phyloP scores from a whole-genome alignment of 768 basidiomycete species.

The Tricholoma sp. region DNA sequence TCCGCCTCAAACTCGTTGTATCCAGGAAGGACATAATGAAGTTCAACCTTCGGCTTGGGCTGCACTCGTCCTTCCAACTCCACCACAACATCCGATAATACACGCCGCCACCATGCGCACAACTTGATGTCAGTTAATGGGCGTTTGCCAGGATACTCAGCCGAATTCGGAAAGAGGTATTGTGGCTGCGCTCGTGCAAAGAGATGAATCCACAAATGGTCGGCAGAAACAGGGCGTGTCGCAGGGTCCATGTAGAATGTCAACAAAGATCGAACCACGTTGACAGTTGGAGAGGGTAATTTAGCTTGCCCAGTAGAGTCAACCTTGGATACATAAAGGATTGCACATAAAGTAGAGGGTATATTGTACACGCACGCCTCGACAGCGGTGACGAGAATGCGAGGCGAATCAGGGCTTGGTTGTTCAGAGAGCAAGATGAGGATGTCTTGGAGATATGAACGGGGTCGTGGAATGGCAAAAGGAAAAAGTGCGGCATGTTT shows the following conservation, averaged over 20 bases:
- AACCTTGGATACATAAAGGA: constrained; percentile 91
- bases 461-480: constrained; percentile 63
- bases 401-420: constrained; percentile 38
- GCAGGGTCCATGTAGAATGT: constrained; percentile 53
- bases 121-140: constrained; percentile 74
- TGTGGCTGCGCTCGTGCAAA: constrained; percentile 89
- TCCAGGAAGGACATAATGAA: constrained; percentile 70
- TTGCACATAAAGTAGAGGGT: constrained; percentile 58
- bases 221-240: constrained; percentile 55
- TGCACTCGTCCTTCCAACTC: constrained; percentile 29
- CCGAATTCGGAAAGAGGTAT: constrained; percentile 91
- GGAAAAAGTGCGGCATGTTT: constrained; percentile 71
- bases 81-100: constrained; percentile 52
- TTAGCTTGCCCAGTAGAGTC: constrained; percentile 82
- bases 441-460: constrained; percentile 68
- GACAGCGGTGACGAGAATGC: constrained; percentile 71
- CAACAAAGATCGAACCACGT: constrained; percentile 65
- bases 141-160: constrained; percentile 61
- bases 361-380: constrained; percentile 74
- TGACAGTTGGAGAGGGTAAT: constrained; percentile 60
- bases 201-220: constrained; percentile 73
- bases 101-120: constrained; percentile 90
- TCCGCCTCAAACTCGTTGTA: constrained; percentile 63
- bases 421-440: constrained; percentile 73
- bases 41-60: constrained; percentile 25